Percentiles rank a stretch among this genome's conserved stretches.
phyloP scores from a whole-genome alignment of 257 asterid genomes.

The Nicotiana knightiana region DNA sequence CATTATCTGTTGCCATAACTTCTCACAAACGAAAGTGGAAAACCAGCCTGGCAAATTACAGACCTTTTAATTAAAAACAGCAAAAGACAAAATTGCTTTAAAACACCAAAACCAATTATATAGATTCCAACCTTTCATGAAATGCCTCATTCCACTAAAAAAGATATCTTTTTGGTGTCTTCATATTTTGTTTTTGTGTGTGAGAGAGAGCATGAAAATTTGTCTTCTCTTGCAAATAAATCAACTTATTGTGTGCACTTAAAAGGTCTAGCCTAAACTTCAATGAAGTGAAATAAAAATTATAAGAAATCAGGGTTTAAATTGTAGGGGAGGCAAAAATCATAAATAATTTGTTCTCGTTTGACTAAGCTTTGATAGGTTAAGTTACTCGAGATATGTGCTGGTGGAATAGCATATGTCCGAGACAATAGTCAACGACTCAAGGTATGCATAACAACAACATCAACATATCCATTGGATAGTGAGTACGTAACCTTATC shows the following conservation, averaged over 20 bases:
- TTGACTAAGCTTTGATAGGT: no score
- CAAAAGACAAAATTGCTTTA: neutral
- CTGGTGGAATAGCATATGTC: no score
- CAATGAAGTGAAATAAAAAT: no score
- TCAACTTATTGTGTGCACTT: neutral
- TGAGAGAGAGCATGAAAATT: neutral
- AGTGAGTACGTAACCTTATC: no score
- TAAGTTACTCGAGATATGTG: no score
- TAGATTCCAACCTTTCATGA: constrained; percentile 2
- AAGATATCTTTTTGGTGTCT: neutral
- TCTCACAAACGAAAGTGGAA: neutral
- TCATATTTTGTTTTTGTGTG: neutral
- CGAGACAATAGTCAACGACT: no score
- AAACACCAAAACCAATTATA: constrained; percentile 4
- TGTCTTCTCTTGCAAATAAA: neutral
- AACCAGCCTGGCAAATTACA: constrained; percentile 2
- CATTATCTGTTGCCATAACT: neutral
- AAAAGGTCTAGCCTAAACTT: no score
- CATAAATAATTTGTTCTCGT: no score
- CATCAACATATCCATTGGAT: no score
- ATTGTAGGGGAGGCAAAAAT: no score
- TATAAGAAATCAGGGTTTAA: no score
- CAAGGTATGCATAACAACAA: no score
- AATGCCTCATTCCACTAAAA: neutral
- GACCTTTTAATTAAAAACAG: neutral